Percentiles rank a stretch among this genome's conserved stretches.
Conservation (phyloP, 1,284 basidiomycete genomes). For the Vanrija sp. region DNA sequence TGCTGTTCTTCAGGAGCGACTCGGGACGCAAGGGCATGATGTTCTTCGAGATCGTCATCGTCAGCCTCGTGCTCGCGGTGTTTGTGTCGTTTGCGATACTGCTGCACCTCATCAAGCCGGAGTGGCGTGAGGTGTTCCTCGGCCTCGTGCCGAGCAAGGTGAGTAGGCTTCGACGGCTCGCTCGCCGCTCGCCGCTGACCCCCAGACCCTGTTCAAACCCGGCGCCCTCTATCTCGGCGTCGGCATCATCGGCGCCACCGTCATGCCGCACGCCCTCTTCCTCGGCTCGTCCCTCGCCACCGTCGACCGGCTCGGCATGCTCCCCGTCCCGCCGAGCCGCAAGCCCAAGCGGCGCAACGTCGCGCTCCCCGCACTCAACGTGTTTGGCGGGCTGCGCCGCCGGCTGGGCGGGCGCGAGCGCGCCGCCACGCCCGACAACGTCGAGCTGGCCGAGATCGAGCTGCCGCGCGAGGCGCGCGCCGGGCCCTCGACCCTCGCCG, state of each 20-base stretch:
- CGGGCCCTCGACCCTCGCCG: not conserved
- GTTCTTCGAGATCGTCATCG: constrained; percentile 70
- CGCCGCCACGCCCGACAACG: not conserved
- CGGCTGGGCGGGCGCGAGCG: not conserved
- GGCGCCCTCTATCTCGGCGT: constrained; percentile 70
- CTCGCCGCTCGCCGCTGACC: not conserved
- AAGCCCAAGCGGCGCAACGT: not conserved
- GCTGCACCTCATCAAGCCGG: constrained; percentile 66
- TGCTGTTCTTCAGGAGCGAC: constrained; percentile 44
- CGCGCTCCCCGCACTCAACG: constrained; percentile 21
- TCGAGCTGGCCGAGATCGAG: not conserved
- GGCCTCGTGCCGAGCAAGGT: constrained; percentile 73
- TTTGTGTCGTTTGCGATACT: constrained; percentile 78
- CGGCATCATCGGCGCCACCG: constrained; percentile 62
- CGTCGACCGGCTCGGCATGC: constrained; percentile 60
- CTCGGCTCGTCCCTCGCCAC: constrained; percentile 81
- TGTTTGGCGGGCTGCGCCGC: constrained; percentile 5
- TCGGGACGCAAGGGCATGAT: constrained; percentile 48
- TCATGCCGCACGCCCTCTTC: constrained; percentile 86
- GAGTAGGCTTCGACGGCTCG: not conserved
- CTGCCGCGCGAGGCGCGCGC: not conserved
- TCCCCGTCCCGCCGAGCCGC: constrained; percentile 28
- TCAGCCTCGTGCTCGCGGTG: constrained; percentile 66
- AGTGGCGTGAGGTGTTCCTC: constrained; percentile 76
- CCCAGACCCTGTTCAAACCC: constrained; percentile 41